A percentile compares a stretch with the other conserved stretches of the same genome.
Conservation (phyloP, 345 rosid genomes). For the Hirschfeldia incana region DNA sequence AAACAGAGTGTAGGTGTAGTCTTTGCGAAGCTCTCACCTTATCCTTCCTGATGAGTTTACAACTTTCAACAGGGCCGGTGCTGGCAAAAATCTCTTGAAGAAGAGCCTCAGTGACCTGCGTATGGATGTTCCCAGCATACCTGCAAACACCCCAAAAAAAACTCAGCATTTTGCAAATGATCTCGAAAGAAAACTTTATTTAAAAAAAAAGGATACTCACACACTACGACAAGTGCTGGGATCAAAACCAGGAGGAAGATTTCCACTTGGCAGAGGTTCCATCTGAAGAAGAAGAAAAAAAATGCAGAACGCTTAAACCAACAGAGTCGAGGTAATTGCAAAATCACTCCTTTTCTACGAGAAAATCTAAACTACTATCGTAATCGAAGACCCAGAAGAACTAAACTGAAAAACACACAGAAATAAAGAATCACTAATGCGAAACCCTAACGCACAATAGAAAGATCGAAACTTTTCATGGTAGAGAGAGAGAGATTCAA, state of each 20-base stretch:
- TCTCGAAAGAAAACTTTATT: neutral
- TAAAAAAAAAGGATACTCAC: slow-evolving; percentile 60
- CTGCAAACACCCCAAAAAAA: slow-evolving; percentile 36
- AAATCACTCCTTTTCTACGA: neutral
- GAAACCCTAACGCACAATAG: neutral
- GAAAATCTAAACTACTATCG: neutral
- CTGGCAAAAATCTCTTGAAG: slow-evolving; percentile 92
- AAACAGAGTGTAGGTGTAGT: neutral
- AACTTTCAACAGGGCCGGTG: slow-evolving; percentile 83
- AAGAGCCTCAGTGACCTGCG: slow-evolving; percentile 86
- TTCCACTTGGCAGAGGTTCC: slow-evolving; percentile 95
- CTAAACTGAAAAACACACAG: neutral
- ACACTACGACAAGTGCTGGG: slow-evolving; percentile 97
- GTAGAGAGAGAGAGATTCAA: neutral
- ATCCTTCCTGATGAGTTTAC: slow-evolving; percentile 92
- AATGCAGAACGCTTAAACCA: neutral
- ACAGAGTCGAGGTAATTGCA: neutral
- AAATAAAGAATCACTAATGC: neutral
- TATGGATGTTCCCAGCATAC: slow-evolving; percentile 87
- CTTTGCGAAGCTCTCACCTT: slow-evolving; percentile 47
- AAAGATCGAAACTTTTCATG: slow-evolving; percentile 4
- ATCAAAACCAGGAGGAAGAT: slow-evolving; percentile 99
- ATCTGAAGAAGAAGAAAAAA: slow-evolving; percentile 48
- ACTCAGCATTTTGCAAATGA: neutral
- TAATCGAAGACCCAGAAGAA: slow-evolving; percentile 19